Conservation (phyloP, 2,329 filamentous ascomycete genomes). For the Botryotinia convoluta region DNA sequence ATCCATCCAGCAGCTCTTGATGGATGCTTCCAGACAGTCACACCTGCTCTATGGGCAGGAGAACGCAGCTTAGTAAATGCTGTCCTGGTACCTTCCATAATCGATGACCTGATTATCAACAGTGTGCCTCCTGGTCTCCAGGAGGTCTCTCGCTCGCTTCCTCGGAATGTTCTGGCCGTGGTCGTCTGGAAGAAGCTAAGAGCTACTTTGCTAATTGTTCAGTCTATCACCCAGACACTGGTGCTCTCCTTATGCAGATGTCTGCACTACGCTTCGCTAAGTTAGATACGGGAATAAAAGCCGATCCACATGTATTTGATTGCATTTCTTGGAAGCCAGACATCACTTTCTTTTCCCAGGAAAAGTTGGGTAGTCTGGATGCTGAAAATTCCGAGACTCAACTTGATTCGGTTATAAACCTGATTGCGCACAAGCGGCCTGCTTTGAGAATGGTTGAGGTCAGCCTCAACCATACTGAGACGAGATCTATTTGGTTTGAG, state of each 20-base stretch:
- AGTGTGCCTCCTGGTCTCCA: constrained; percentile 16
- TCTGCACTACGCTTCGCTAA: constrained; percentile 27
- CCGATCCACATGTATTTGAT: constrained; percentile 16
- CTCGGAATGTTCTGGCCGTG: constrained; percentile 19
- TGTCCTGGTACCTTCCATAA: constrained; percentile 27
- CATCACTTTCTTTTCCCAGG: constrained; percentile 21
- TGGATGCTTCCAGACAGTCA: constrained; percentile 34
- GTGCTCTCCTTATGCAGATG: constrained; percentile 29
- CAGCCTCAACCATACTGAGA: constrained; percentile 27
- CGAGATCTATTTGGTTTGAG: constrained; percentile 36
- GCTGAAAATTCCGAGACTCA: background rate
- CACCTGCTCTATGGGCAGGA: constrained; percentile 29
- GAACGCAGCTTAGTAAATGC: constrained; percentile 24
- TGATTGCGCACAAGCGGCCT: constrained; percentile 41
- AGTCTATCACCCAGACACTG: constrained; percentile 26
- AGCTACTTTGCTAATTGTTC: constrained; percentile 19
- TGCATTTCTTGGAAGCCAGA: background rate
- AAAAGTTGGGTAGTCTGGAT: background rate
- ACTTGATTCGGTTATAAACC: constrained; percentile 35
- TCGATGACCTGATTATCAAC: constrained; percentile 31
- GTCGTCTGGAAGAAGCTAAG: constrained; percentile 21
- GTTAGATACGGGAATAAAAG: constrained; percentile 15
- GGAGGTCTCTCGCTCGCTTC: constrained; percentile 16
- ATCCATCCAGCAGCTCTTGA: constrained; percentile 40
- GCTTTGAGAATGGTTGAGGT: constrained; percentile 39